Evolutionary conservation across 768 basidiomycete genomes (phyloP).

Genomic region (Candolleomyces aberdarensis): DNA sequence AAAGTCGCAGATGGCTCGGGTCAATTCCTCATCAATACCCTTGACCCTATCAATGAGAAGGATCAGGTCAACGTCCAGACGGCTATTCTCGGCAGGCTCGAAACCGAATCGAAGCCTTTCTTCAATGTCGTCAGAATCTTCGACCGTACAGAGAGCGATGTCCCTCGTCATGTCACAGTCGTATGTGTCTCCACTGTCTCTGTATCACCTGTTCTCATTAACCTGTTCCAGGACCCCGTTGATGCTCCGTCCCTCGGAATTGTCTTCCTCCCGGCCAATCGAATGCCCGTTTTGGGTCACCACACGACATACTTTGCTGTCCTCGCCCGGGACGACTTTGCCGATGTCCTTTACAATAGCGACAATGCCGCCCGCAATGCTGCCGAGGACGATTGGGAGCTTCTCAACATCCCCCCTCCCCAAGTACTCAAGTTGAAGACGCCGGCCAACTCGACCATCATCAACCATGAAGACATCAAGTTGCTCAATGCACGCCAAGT

Average conservation of each 20-base stretch:
- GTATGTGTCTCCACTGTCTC: slow-evolving; percentile 29
- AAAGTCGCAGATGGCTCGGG: slow-evolving; percentile 46
- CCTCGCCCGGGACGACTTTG: slow-evolving; percentile 17
- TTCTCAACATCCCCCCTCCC: slow-evolving; percentile 37
- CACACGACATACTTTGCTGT: slow-evolving; percentile 61
- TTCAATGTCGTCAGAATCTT: slow-evolving; percentile 31
- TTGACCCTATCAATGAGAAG: slow-evolving; percentile 20
- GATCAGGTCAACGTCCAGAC: slow-evolving; percentile 17
- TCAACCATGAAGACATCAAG: slow-evolving; percentile 47
- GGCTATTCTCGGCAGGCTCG: slow-evolving; percentile 25
- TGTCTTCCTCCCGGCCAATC: slow-evolving; percentile 57
- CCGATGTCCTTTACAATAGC: slow-evolving; percentile 24
- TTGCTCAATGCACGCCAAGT: slow-evolving; percentile 40
- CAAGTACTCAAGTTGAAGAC: slow-evolving; percentile 38
- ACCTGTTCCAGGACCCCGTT: slow-evolving; percentile 34
- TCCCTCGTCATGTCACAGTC: slow-evolving; percentile 15
- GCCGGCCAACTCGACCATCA: slow-evolving; percentile 31
- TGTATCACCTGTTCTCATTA: slow-evolving; percentile 21
- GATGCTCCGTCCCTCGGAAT: slow-evolving; percentile 61
- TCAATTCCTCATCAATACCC: slow-evolving; percentile 23
- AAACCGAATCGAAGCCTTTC: slow-evolving; percentile 22
- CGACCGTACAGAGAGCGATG: slow-evolving; percentile 33
- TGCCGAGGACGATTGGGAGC: slow-evolving; percentile 42
- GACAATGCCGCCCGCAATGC: slow-evolving; percentile 23
- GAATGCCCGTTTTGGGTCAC: slow-evolving; percentile 31